phyloP scores from a whole-genome alignment of 768 basidiomycete genomes.

The Lyophyllum shimeji region DNA sequence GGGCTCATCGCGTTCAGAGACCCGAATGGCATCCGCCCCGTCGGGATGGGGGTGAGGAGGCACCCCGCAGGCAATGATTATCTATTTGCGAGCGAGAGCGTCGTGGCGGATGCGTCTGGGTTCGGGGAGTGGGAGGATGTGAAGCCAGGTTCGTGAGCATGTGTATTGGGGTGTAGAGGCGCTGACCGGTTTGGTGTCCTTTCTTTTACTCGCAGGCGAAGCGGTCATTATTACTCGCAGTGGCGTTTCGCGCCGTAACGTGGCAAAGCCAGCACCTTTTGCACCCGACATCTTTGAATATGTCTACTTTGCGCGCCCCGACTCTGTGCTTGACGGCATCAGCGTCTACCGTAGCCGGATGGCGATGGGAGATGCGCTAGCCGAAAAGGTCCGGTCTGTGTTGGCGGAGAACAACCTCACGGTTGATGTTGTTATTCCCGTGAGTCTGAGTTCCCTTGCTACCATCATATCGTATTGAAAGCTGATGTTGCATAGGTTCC shows the following conservation, averaged over 20 bases:
- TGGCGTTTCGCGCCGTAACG: constrained; percentile 72
- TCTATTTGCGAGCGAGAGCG: constrained; percentile 91
- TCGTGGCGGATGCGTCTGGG: constrained; percentile 92
- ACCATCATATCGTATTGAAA: background rate
- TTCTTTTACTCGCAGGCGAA: constrained; percentile 63
- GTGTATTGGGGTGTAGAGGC: too few relatives aligned
- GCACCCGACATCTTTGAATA: constrained; percentile 99
- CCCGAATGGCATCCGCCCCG: constrained; percentile 94
- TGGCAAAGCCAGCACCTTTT: constrained; percentile 69
- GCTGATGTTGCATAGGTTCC: constrained; percentile 59
- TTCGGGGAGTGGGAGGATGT: constrained; percentile 95
- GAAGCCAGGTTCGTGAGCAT: constrained; percentile 62
- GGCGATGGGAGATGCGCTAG: constrained; percentile 98
- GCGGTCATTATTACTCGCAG: constrained; percentile 92
- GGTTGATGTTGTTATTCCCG: constrained; percentile 97
- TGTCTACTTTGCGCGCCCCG: constrained; percentile 97
- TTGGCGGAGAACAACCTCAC: constrained; percentile 64
- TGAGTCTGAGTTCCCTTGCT: constrained; percentile 28
- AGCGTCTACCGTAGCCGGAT: constrained; percentile 97
- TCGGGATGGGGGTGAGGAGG: constrained; percentile 80
- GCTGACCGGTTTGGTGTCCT: background rate
- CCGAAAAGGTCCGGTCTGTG: constrained; percentile 79
- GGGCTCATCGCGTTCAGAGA: constrained; percentile 98
- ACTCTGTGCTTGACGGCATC: constrained; percentile 96
- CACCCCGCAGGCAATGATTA: constrained; percentile 70